A percentile compares a stretch with the other conserved stretches of the same genome.
phyloP scores from a whole-genome alignment of 1,284 basidiomycete species.

The Xanthoconium separans region DNA sequence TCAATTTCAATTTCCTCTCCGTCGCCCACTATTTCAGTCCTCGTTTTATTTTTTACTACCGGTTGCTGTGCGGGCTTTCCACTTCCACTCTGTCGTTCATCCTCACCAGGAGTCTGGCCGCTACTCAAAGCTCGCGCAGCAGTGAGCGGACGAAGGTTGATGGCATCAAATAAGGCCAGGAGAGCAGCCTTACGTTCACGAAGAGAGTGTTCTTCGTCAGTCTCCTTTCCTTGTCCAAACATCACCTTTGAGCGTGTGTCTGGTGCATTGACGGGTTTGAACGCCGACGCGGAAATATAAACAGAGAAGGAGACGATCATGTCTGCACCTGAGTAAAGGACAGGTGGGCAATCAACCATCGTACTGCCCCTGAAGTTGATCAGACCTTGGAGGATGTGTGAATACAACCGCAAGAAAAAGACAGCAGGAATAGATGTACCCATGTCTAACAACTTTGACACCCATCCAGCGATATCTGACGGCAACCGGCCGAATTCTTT shows the following conservation, averaged over 20 bases:
- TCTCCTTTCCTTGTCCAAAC: conserved; percentile 75
- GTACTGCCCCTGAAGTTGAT: conserved; percentile 59
- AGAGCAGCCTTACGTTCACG: conserved; percentile 75
- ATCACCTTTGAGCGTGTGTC: conserved; percentile 35
- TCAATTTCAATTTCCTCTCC: conserved; percentile 72
- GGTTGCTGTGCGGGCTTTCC: conserved; percentile 32
- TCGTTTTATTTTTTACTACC: conserved; percentile 33
- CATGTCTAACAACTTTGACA: conserved; percentile 69
- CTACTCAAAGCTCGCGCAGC: conserved; percentile 36
- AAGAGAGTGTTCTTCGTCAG: conserved; percentile 68
- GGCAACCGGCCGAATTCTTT: conserved; percentile 74
- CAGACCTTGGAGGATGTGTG: conserved; percentile 43
- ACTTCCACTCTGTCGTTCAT: conserved; percentile 35
- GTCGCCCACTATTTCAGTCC: conserved; percentile 61
- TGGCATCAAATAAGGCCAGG: conserved; percentile 60
- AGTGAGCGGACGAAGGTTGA: conserved; percentile 57
- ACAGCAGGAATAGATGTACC: conserved; percentile 44
- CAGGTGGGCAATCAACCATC: conserved; percentile 70
- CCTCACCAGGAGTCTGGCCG: conserved; percentile 12
- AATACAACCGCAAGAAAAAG: neutral
- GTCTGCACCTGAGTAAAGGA: conserved; percentile 63
- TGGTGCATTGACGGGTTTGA: conserved; percentile 44
- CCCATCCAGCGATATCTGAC: conserved; percentile 64
- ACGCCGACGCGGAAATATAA: conserved; percentile 65
- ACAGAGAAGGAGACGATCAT: conserved; percentile 70